These are phyloP conservation scores for Zymoseptoria tritici DNA, from an alignment of 2,329 filamentous ascomycete species.

Conservation along the genomic window DNA sequence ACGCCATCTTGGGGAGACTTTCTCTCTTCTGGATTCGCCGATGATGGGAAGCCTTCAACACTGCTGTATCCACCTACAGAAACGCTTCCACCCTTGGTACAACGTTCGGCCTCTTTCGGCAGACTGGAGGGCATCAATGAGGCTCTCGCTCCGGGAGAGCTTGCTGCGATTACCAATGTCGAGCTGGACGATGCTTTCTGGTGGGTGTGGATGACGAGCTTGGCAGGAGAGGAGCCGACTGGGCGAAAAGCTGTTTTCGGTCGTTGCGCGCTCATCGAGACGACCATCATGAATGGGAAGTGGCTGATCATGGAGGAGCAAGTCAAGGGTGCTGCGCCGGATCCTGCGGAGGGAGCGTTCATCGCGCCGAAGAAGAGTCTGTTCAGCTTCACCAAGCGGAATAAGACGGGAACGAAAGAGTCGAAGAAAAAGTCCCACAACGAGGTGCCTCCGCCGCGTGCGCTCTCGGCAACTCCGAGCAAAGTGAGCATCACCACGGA, in stretches of 20 bases:
- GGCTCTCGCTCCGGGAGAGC: conserved; percentile 78
- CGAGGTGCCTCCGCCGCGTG: conserved; percentile 32
- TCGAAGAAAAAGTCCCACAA: conserved; percentile 52
- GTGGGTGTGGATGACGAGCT: conserved; percentile 99
- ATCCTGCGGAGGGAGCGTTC: conserved; percentile 76
- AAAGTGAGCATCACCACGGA: conserved; percentile 82
- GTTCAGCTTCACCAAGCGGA: conserved; percentile 73
- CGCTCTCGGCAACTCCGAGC: conserved; percentile 51
- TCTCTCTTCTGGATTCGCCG: conserved; percentile 83
- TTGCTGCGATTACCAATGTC: conserved; percentile 81
- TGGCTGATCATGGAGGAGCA: conserved; percentile 97
- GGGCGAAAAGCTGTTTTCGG: conserved; percentile 89
- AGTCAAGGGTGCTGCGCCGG: conserved; percentile 82
- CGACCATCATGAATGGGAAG: conserved; percentile 66
- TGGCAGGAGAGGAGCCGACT: conserved; percentile 80
- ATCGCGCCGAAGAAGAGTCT: conserved; percentile 88
- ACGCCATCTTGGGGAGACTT: conserved; percentile 99
- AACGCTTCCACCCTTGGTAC: conserved; percentile 68
- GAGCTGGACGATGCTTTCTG: conserved; percentile 94
- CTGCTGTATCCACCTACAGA: conserved; percentile 87
- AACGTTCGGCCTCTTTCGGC: conserved; percentile 12
- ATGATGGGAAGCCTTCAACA: conserved; percentile 48
- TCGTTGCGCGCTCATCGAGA: conserved; percentile 86
- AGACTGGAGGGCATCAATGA: conserved; percentile 53
- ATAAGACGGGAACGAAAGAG: conserved; percentile 61